Evolutionary conservation across 441 rosid species (phyloP), one percentile per base, ranked within the genome.

Genomic region (Breynia disticha): DNA sequence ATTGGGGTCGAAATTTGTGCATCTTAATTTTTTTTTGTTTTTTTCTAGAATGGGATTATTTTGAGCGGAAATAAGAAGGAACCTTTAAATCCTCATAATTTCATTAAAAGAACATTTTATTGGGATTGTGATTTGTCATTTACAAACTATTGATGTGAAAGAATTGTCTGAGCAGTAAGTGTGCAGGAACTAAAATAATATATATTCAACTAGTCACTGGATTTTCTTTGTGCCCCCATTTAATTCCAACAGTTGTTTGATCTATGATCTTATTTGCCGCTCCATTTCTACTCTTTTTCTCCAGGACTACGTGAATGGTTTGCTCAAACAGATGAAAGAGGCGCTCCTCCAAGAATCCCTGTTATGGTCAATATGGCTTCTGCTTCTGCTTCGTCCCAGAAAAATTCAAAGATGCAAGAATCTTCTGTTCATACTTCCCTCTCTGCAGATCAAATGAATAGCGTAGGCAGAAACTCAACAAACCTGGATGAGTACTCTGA

Each of bases 301-400:
- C 48, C 71, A 94, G 99, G 99, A 62, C 62, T 94, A 71, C 95
- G 96, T 0, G 99, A 94, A 68, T 94, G 95, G 95, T 90, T 90
- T 73, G 70, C 91, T 38, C 97, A 90, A 74, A 87, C 90, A 46
- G 99, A 94, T 79, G 97, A 84, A 71, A 82, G 97, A 66, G 85
- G 87, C 73, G 80, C 86, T 66, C 89, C 88, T 37, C 94, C 90
- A 7, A 84, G 97, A 75, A 94, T 94, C 41, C 97, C 97, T 22
- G 95, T 79, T 64, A 94, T 94, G 99, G 95, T 86, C 70, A 94
- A 87, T 70, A 90, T 94, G 97, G 78, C 95, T 43, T 79, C 97
- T 48, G 71, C 95, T 55, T 79, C 96, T 59, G 63, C 63, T 66
- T 68, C 89, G 50, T 68, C 78, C 42, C 76, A 70, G 67, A 85